Percentiles rank a stretch among this genome's conserved stretches.
phyloP scores from a whole-genome alignment of 352 stramenopile genomes.

The Globisporangium middletonii region DNA sequence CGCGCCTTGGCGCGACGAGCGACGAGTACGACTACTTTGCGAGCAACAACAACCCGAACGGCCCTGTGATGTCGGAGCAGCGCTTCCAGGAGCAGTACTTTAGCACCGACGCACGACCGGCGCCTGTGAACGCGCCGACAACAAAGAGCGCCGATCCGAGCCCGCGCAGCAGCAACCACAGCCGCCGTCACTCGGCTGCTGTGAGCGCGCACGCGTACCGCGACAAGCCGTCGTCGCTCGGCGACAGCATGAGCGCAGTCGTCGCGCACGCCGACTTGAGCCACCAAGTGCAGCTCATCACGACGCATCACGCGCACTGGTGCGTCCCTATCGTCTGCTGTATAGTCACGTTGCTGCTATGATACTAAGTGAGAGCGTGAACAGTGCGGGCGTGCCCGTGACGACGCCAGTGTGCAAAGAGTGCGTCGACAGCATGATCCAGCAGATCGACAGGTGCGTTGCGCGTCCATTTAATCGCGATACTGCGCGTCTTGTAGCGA shows the following conservation, averaged over 20 bases:
- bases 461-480: too few relatives aligned
- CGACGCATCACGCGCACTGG: conserved; percentile 66
- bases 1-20: not conserved
- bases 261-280: conserved; percentile 67
- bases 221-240: conserved; percentile 21
- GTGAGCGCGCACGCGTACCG: conserved; percentile 16
- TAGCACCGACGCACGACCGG: conserved; percentile 21
- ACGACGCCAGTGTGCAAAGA: conserved; percentile 66
- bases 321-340: conserved; percentile 15
- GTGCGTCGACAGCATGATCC: conserved; percentile 69
- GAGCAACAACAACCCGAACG: conserved; percentile 7
- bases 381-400: conserved; percentile 49
- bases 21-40: conserved; percentile 12
- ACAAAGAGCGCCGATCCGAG: conserved; percentile 16
- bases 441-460: conserved; percentile 55
- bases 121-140: not conserved
- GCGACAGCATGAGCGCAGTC: conserved; percentile 57
- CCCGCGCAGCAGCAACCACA: conserved; percentile 13
- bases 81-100: conserved; percentile 17
- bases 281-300: conserved; percentile 66
- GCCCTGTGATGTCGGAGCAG: conserved; percentile 5
- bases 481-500: not conserved
- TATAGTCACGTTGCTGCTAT: not conserved
- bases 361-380: not conserved
- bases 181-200: conserved; percentile 14